Evolutionary conservation across 148 eudicot species (phyloP).

Genomic region (Camellia granthamiana): DNA sequence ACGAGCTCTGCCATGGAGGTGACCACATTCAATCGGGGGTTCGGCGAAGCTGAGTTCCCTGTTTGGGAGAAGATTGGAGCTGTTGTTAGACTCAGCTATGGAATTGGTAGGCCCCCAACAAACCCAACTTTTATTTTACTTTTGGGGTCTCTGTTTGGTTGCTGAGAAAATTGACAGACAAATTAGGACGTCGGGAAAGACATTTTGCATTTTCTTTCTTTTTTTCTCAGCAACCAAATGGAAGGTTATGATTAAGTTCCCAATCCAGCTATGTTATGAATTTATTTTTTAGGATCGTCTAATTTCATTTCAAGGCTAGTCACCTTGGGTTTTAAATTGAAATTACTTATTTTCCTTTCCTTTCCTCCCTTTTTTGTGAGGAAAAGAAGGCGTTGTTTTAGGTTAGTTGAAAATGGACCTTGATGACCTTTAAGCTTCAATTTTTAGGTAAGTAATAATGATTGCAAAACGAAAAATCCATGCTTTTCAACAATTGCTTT

Average conservation of each 20-base stretch:
- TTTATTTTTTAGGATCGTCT: neutral
- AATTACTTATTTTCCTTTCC: neutral
- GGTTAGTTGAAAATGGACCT: neutral
- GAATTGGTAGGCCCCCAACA: conserved; percentile 54
- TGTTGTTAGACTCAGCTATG: conserved; percentile 81
- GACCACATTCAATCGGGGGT: conserved; percentile 73
- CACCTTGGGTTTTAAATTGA: neutral
- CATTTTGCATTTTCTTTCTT: neutral
- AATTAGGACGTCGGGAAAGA: neutral
- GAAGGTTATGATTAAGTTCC: neutral
- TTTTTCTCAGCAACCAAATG: neutral
- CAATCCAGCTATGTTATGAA: no score
- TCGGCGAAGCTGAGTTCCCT: conserved; percentile 63
- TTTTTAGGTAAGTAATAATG: neutral
- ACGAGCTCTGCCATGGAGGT: conserved; percentile 82
- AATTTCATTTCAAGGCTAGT: neutral
- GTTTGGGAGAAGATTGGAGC: conserved; percentile 96
- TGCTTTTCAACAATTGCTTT: neutral
- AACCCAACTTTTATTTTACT: neutral
- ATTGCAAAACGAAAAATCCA: neutral
- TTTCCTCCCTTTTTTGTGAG: no score
- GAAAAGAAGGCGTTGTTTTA: no score
- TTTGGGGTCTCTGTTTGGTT: neutral
- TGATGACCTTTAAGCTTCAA: neutral
- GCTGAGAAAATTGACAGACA: neutral